Base-by-base conservation (phyloP, 495 filamentous ascomycete species). In the Jackrogersella multiformis region DNA sequence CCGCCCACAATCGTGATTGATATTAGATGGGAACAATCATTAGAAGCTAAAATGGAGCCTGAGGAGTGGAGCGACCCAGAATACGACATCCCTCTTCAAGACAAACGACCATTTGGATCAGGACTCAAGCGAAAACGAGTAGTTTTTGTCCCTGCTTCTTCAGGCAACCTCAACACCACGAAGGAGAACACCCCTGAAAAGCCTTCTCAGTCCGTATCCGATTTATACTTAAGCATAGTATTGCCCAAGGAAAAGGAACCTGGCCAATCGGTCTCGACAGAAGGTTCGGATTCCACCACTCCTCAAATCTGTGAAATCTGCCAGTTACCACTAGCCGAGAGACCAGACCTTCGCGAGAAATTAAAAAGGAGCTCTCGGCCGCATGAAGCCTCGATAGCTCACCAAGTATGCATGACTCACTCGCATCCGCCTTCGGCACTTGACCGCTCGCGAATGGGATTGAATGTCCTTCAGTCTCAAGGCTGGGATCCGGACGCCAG, bases 401-500 rank as follows among this genome's bases (percentile, higher is more conserved):
- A 97, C 69, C 93, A 97, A 80, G 80, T 92, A 41, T 91, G 88
- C 66, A 83, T 97, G 1, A 70, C 83, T 13, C 92, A 97, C 71
- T 93, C 92, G 0, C 87, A 93, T 68, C 92, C 93, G 0, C 94
- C 94, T 1, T 96, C 93, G 0, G 85, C 90, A 56, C 78, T 97
- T 1, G 90, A 96, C 74, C 89, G 94, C n/a, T 83, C 82, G 2
- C 85, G 90, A 34, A 86, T 87, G 75, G 94, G 94, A 0, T 81
- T 98, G 6, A 82, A 84, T 56, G 88, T 91, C 49, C 86, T 98
- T 2, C 83, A 88, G 28, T 82, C 87, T 1, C 88, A 92, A 65
- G 94, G 94, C 35, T 98, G 92, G 91, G 91, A 97, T 74, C 93
- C 91, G 0, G 93, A 98, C 77, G 83, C 86, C 34, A 78, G 92